phyloP scores from a whole-genome alignment of 2,329 filamentous ascomycete genomes.

The Stemphylium vesicarium region DNA sequence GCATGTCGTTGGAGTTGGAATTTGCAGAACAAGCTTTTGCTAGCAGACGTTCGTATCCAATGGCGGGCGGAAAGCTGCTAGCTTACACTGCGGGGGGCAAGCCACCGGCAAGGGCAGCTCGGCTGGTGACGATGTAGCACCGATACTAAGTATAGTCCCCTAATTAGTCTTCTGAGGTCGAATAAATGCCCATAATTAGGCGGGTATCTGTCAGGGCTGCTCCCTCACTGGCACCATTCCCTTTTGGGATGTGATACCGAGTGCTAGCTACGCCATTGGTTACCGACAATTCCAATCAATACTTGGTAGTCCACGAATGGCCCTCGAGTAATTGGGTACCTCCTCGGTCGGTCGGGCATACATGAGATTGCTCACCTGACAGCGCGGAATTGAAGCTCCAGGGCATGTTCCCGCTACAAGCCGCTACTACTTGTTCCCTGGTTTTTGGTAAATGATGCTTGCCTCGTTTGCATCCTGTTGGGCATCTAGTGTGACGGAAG shows the following conservation, averaged over 20 bases:
- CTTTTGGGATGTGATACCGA: slow-evolving; percentile 22
- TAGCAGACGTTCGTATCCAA: slow-evolving; percentile 35
- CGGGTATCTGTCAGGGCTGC: slow-evolving; percentile 6
- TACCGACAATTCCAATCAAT: slow-evolving; percentile 45
- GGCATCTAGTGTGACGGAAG: slow-evolving; percentile 5
- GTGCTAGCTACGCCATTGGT: slow-evolving; percentile 33
- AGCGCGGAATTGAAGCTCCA: slow-evolving; percentile 31
- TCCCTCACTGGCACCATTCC: slow-evolving; percentile 25
- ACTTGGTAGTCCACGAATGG: slow-evolving; percentile 46
- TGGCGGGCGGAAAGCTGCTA: slow-evolving; percentile 28
- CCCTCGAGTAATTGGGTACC: slow-evolving; percentile 38
- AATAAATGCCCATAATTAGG: slow-evolving; percentile 45
- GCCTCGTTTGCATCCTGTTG: slow-evolving; percentile 18
- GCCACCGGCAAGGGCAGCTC: slow-evolving; percentile 28
- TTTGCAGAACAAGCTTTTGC: slow-evolving; percentile 49
- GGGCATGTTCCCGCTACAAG: slow-evolving; percentile 12
- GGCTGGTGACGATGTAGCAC: slow-evolving; percentile 30
- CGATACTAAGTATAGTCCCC: slow-evolving; percentile 40
- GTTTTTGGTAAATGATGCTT: slow-evolving; percentile 23
- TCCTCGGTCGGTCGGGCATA: slow-evolving; percentile 18
- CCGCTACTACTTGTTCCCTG: slow-evolving; percentile 20
- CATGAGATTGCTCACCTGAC: slow-evolving; percentile 43
- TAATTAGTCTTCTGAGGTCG: slow-evolving; percentile 35
- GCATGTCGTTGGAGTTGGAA: slow-evolving; percentile 35
- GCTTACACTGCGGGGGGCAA: slow-evolving; percentile 28